Evolutionary conservation across 164 flowering plant genomes (phyloP).

Genomic region (Echeveria elegans): DNA sequence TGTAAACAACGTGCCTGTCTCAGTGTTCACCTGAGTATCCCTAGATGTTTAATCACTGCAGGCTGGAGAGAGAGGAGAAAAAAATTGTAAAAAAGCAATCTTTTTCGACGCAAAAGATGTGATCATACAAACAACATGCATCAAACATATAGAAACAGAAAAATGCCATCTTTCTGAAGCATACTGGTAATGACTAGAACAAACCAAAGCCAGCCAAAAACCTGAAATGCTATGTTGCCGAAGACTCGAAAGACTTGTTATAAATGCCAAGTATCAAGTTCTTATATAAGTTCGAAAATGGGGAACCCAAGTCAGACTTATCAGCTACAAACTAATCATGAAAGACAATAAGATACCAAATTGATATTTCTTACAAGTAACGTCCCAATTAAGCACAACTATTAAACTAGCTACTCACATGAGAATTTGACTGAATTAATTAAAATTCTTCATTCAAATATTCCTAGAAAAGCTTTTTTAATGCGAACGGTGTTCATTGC

Average conservation of each 20-base stretch:
- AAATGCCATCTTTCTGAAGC: not conserved
- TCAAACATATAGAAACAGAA: not conserved
- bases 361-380: not conserved
- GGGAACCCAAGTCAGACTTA: not conserved
- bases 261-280: not conserved
- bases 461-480: not conserved
- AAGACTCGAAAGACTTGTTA: not conserved
- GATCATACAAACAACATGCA: not conserved
- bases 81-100: not conserved
- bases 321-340: not conserved
- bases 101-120: not conserved
- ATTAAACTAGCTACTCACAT: not conserved
- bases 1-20: not conserved
- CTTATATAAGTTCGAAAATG: conserved; percentile 1
- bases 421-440: not conserved
- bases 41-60: not conserved
- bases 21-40: not conserved
- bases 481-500: not conserved
- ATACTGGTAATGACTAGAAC: not conserved
- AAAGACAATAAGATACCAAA: not conserved
- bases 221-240: not conserved
- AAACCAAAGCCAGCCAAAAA: not conserved
- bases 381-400: not conserved
- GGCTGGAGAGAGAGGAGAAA: not conserved
- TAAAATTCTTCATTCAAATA: not conserved